Evolutionary conservation across 2,329 filamentous ascomycete species (phyloP).

Genomic region (Colletotrichum navitas): DNA sequence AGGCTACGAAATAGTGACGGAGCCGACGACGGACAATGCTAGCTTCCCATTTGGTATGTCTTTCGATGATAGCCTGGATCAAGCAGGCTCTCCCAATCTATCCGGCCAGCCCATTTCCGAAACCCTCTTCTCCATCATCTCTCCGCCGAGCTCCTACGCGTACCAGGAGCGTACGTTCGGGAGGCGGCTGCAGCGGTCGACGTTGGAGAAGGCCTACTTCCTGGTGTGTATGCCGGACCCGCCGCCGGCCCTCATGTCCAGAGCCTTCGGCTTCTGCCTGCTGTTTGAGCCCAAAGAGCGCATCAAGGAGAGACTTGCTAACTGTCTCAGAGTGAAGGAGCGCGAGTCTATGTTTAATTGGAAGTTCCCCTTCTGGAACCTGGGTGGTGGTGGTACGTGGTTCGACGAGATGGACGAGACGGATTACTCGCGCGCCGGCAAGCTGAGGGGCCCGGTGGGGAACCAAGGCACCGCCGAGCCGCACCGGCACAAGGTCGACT

Average conservation of each 20-base stretch:
- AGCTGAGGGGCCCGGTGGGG: slow-evolving; percentile 47
- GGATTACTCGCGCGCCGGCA: background rate
- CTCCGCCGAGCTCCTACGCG: slow-evolving; percentile 67
- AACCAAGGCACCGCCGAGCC: slow-evolving; percentile 53
- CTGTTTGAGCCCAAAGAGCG: slow-evolving; percentile 66
- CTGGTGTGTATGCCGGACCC: slow-evolving; percentile 66
- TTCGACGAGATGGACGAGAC: slow-evolving; percentile 53
- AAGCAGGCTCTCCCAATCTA: slow-evolving; percentile 5
- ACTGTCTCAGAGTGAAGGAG: slow-evolving; percentile 49
- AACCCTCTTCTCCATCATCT: slow-evolving; percentile 53
- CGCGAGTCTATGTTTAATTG: slow-evolving; percentile 67
- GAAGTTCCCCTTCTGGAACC: slow-evolving; percentile 71
- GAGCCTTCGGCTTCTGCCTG: slow-evolving; percentile 77
- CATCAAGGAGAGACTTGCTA: slow-evolving; percentile 58
- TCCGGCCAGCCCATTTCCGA: slow-evolving; percentile 18
- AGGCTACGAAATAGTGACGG: slow-evolving; percentile 63
- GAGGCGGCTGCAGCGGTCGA: slow-evolving; percentile 75
- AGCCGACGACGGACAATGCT: slow-evolving; percentile 65
- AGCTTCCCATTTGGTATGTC: slow-evolving; percentile 61
- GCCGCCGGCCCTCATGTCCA: slow-evolving; percentile 61
- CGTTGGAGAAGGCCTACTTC: slow-evolving; percentile 72
- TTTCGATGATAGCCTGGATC: slow-evolving; percentile 40
- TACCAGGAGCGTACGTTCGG: slow-evolving; percentile 77
- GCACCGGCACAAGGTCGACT: slow-evolving; percentile 51
- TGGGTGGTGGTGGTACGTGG: slow-evolving; percentile 78